Evolutionary conservation across 805 yeast species (phyloP).

Genomic region (Yamadazyma olivae): DNA sequence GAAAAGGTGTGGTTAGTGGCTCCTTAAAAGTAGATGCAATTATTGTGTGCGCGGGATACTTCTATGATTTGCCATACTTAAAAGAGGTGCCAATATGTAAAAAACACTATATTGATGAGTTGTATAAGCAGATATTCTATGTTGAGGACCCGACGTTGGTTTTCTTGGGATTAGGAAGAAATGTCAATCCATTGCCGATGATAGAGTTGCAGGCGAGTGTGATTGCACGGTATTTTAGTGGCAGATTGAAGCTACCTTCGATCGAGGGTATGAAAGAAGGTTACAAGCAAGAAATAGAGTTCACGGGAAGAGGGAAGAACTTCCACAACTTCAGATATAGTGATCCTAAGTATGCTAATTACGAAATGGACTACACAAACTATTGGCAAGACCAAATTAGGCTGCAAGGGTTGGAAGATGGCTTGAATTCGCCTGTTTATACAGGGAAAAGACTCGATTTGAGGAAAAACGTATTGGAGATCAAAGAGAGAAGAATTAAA

Average conservation of each 20-base stretch:
- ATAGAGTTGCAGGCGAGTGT: slow-evolving; percentile 48
- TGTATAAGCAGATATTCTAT: slow-evolving; percentile 47
- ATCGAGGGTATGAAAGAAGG: slow-evolving; percentile 29
- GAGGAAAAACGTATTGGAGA: neutral
- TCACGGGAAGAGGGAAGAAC: slow-evolving; percentile 17
- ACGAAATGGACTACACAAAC: slow-evolving; percentile 61
- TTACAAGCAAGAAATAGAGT: slow-evolving; percentile 25
- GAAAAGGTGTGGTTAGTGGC: neutral
- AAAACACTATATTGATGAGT: slow-evolving; percentile 14
- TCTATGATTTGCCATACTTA: slow-evolving; percentile 34
- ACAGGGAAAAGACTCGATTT: slow-evolving; percentile 6
- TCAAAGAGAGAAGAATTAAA: neutral
- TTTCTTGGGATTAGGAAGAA: slow-evolving; percentile 40
- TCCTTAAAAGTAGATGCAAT: slow-evolving; percentile 21
- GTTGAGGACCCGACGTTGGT: slow-evolving; percentile 44
- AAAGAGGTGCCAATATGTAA: slow-evolving; percentile 15
- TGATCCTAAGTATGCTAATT: slow-evolving; percentile 49
- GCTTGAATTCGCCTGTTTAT: slow-evolving; percentile 10
- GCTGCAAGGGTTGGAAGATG: slow-evolving; percentile 1
- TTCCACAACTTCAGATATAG: slow-evolving; percentile 36
- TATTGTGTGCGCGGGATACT: slow-evolving; percentile 39
- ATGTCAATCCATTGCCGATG: slow-evolving; percentile 50
- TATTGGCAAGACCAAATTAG: slow-evolving; percentile 21
- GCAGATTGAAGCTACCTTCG: slow-evolving; percentile 41
- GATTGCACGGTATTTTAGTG: slow-evolving; percentile 39